Base-by-base conservation (phyloP, 2,329 filamentous ascomycete genomes). In the Neophaeococcomyces mojaviensis region DNA sequence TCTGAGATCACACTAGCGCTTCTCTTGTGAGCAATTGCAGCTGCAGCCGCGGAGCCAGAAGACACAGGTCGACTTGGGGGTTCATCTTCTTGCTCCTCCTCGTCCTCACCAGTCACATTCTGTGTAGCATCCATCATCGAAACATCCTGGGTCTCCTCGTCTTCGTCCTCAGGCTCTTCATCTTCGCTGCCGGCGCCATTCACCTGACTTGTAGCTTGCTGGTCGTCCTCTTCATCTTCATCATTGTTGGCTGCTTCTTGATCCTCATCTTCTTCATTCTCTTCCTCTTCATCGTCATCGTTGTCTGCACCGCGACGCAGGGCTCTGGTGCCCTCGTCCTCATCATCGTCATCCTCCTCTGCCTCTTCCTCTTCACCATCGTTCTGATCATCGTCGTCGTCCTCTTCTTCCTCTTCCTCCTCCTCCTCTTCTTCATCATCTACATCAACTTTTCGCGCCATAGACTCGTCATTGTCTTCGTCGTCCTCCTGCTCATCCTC, bases 1-100 rank as follows among this genome's bases (percentile, higher is more conserved):
- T 73, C 70, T 62, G 86, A 90, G 44, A 94, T 63, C 26, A 88
- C 86, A 62, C 87, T 94, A 1, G 86, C 86, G 61, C 87, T 92
- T 49, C 88, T 77, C 69, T 94, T 94, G 53, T 84, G 82, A 6
- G 34, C 16, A 43, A 49, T 16, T 36, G 46, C 28, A n/a, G n/a
- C n/a, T n/a, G n/a, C n/a, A n/a, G 41, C 48, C 33, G 40, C 42
- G 30, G 44, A 34, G 35, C 30, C 24, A 31, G 42, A 36, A 33
- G 47, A 49, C 19, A 31, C 34, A 8, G 39, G 26, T 34, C 46
- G 22, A 44, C 39, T 16, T 16, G n/a, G 10, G 2, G 19, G 37
- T 39, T 26, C 37, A 24, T 28, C 28, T 7, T 10, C 24, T 16
- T 32, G 18, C 9, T 39, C 37, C 7, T 47, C 45, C 26, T 42